Evolutionary conservation across 2,329 filamentous ascomycete genomes (phyloP).

Genomic region (Arthrobotrys musiformis): DNA sequence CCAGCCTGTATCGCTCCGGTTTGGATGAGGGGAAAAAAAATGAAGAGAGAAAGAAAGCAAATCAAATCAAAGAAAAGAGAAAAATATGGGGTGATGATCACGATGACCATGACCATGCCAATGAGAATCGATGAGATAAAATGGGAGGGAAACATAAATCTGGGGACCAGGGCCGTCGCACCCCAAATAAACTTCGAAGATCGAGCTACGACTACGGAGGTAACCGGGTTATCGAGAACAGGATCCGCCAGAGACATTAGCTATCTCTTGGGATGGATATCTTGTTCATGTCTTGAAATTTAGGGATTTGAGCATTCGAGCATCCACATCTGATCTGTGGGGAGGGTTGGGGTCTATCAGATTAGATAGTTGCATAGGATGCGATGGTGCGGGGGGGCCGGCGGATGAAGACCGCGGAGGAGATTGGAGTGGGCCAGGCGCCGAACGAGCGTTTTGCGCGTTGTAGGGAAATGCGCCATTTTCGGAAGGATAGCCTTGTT

Average conservation of each 20-base stretch:
- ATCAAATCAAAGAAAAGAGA: background rate
- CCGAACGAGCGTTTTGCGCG: constrained; percentile 15
- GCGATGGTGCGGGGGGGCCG: constrained; percentile 57
- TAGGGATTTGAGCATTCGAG: constrained; percentile 59
- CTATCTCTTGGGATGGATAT: background rate
- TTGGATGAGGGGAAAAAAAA: background rate
- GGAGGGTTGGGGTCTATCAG: constrained; percentile 57
- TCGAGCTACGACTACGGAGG: too few relatives aligned
- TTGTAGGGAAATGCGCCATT: constrained; percentile 30
- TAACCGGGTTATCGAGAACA: background rate
- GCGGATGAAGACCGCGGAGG: constrained; percentile 58
- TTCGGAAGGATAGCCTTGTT: constrained; percentile 41
- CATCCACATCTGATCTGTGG: constrained; percentile 58
- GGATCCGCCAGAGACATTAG: background rate
- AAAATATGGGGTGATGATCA: background rate
- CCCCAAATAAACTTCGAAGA: too few relatives aligned
- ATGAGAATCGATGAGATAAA: too few relatives aligned
- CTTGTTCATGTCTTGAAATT: constrained; percentile 57
- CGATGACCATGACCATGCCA: too few relatives aligned
- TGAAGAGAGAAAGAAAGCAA: background rate
- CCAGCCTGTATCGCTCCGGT: constrained; percentile 20
- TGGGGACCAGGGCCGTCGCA: too few relatives aligned
- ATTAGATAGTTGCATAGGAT: constrained; percentile 59
- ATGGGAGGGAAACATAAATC: too few relatives aligned
- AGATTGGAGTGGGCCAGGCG: constrained; percentile 52